Evolutionary conservation across 768 basidiomycete species (phyloP), one percentile per base, ranked within the genome.

Genomic region (Pseudohyphozyma bogoriensis): DNA sequence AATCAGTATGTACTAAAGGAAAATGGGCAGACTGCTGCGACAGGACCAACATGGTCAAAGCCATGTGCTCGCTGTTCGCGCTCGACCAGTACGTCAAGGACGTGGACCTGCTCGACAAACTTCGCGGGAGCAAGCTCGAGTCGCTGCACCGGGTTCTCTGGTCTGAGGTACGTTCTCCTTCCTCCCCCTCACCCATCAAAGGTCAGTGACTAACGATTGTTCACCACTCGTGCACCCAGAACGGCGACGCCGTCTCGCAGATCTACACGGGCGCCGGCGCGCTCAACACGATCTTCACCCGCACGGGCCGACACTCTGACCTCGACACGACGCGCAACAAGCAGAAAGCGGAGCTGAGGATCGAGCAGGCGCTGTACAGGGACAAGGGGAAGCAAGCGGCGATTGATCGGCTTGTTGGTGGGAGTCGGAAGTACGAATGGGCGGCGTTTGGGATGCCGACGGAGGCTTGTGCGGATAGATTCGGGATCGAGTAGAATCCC

Each of bases 261-360:
- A 93, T 93, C 65, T 99, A 99, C 73, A 92, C 92, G 42, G 95
- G 78, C 2, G 78, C 78, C 0, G 79, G 79, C 20, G 79, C 95
- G 24, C 76, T 99, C 64, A 99, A 99, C 70, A 97, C 95, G 7
- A 90, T 87, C 68, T 92, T 89, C 72, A 99, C 95, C 0, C 78
- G 95, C 50, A 92, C 39, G 18, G 5, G 39, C n/a, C 39, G 39
- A 4, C 18, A 11, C 4, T 22, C 2, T 22, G 20, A 22, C 40
- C 8, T 22, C 15, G 40, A 11, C 11, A n/a, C 40, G 15, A 7
- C 24, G 20, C 20, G 24, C 20, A 42, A 22, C 18, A n/a, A 22
- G 7, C 3, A 15, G 40, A 42, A 22, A 2, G 20, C 11, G 40
- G 40, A 22, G 6, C 20, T 22, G 40, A 18, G 20, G 8, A 42